These are phyloP conservation scores for Geotrichum histeridarum DNA, from an alignment of 1,139 yeast species.

Conservation along the genomic window DNA sequence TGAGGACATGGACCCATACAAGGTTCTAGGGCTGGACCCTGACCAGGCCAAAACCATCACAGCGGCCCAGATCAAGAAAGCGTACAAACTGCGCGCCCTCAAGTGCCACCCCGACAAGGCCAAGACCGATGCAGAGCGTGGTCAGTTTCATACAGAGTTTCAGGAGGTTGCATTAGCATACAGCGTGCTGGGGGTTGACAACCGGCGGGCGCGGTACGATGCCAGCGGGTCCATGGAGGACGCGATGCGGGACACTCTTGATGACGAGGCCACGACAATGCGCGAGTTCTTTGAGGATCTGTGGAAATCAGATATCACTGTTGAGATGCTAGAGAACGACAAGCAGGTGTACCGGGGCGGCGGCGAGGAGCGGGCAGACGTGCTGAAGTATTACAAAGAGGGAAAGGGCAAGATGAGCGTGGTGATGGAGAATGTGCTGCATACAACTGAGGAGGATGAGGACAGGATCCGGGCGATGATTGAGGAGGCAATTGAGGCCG, in stretches of 20 bases:
- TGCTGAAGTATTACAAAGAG: constrained; percentile 52
- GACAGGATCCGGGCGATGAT: constrained; percentile 53
- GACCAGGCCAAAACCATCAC: constrained; percentile 40
- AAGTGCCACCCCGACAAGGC: constrained; percentile 78
- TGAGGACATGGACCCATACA: constrained; percentile 58
- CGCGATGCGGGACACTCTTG: constrained; percentile 40
- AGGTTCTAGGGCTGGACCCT: constrained; percentile 41
- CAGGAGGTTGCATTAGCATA: constrained; percentile 74
- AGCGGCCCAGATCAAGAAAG: constrained; percentile 57
- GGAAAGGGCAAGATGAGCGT: constrained; percentile 65
- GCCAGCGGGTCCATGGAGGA: constrained; percentile 60
- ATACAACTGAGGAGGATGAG: constrained; percentile 54
- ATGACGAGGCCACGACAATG: constrained; percentile 43
- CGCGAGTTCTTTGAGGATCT: constrained; percentile 57
- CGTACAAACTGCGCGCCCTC: constrained; percentile 67
- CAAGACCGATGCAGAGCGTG: constrained; percentile 35
- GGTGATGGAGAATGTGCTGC: constrained; percentile 72
- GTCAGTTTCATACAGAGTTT: constrained; percentile 46
- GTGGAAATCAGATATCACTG: constrained; percentile 52
- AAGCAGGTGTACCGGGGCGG: constrained; percentile 55
- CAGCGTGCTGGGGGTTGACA: constrained; percentile 57
- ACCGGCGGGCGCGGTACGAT: constrained; percentile 57
- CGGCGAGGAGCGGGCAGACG: constrained; percentile 62
- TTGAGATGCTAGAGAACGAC: constrained; percentile 72
- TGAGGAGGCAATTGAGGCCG: constrained; percentile 41